Base-by-base conservation (phyloP, 2,329 filamentous ascomycete genomes). In the Ascochyta fabae region DNA sequence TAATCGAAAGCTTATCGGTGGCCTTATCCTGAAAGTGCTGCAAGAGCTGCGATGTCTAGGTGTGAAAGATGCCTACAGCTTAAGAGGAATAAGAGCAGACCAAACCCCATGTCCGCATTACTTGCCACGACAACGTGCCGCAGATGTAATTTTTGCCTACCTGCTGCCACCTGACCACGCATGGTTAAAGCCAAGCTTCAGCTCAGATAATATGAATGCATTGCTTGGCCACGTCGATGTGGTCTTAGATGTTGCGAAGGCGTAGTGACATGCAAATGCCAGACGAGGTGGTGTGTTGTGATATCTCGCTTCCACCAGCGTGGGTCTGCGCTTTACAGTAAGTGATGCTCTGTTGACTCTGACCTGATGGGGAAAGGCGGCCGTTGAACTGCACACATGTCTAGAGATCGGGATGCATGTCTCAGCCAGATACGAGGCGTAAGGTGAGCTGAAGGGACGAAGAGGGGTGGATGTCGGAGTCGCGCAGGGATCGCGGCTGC, bases 401-500 rank as follows among this genome's bases (percentile, higher is more conserved):
- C 15, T 41, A 13, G 23, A 24, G 29, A 9, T 43, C 6, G 23
- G 19, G 35, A 9, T 43, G 47, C 42, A 55, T 24, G 36, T 39
- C 35, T 47, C 19, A 38, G 36, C 47, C 24, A 44, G 33, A 42
- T 35, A 44, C 41, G 40, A 40, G 35, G 50, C 42, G 24, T 55
- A 53, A 53, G 45, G 45, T 53, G 41, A 50, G 56, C 50, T 58
- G 57, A 53, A 43, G 24, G n/a, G 33, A 39, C 24, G 38, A 50
- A 24, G 31, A 19, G 51, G 31, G 42, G 39, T 45, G 51, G 31
- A 22, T 47, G 44, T 34, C 47, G 46, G 51, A 51, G 45, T 39
- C 47, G 53, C 48, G 50, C 56, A 62, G 53, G 61, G 62, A 58
- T n/a, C 33, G 33, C 33, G 33, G 33, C 33, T 35, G 15, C 33